phyloP scores from a whole-genome alignment of 495 filamentous ascomycete genomes.

The Thermochaetoides thermophila region DNA sequence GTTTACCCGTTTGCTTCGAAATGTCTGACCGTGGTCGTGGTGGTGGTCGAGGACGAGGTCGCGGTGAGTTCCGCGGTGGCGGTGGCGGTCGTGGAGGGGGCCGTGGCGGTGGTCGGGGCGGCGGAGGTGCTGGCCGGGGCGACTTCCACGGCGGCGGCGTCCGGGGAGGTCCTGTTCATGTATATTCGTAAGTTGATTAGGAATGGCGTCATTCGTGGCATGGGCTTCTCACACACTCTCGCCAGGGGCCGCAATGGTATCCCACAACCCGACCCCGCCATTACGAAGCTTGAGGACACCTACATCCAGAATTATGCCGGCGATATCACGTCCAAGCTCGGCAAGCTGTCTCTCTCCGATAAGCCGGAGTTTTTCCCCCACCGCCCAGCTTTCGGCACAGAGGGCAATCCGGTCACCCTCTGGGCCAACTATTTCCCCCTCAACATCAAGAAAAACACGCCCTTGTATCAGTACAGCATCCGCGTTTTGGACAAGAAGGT shows the following conservation, averaged over 20 bases:
- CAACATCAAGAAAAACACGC: constrained; percentile 16
- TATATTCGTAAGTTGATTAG: constrained; percentile 10
- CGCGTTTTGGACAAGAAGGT: constrained; percentile 7
- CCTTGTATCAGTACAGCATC: constrained; percentile 26
- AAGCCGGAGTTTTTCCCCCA: constrained; percentile 18
- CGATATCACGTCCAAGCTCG: constrained; percentile 10
- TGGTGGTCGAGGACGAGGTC: constrained; percentile 10
- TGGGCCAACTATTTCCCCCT: constrained; percentile 54
- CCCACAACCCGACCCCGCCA: constrained; percentile 14
- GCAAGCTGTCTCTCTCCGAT: constrained; percentile 13
- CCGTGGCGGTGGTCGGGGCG: constrained; percentile 13
- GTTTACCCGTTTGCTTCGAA: too few relatives aligned
- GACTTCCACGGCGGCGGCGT: constrained; percentile 10
- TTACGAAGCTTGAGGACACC: constrained; percentile 23
- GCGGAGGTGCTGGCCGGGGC: constrained; percentile 15
- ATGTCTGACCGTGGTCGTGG: background rate
- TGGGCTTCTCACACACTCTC: background rate
- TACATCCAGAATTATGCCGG: constrained; percentile 11
- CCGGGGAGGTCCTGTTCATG: constrained; percentile 17
- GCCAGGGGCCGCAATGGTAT: constrained; percentile 2
- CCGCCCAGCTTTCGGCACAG: constrained; percentile 46
- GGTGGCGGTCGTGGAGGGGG: constrained; percentile 14
- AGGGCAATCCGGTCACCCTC: constrained; percentile 34
- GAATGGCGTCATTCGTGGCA: too few relatives aligned
- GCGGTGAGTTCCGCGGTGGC: constrained; percentile 15